Percentiles rank a stretch among this genome's conserved stretches.
Conservation (phyloP, 169 alveolate genomes). For the Plasmodium knowlesi region DNA sequence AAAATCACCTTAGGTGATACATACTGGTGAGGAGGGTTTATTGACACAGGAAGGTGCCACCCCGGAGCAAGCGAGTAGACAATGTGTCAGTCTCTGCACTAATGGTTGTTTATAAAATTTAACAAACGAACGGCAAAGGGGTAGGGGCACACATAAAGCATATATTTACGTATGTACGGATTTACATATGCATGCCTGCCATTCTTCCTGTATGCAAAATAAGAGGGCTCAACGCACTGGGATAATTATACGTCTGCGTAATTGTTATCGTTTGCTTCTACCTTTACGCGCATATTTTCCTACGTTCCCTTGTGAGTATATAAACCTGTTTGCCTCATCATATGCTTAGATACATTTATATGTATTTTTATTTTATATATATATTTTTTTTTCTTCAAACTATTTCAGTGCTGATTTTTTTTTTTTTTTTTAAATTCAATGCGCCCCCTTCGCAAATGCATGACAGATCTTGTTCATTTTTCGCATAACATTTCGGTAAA, state of each 20-base stretch:
- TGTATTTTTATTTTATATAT: neutral
- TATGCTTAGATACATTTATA: neutral
- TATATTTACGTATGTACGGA: neutral
- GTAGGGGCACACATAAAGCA: neutral
- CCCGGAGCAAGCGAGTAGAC: neutral
- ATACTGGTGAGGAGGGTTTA: neutral
- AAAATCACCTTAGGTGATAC: neutral
- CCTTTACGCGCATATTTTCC: neutral
- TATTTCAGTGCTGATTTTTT: constrained; percentile 12
- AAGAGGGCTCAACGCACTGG: neutral
- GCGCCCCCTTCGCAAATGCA: neutral
- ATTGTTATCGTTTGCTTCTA: neutral
- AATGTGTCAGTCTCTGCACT: neutral
- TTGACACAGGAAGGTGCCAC: neutral
- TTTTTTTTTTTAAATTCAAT: neutral
- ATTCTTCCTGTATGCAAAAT: neutral
- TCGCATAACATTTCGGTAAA: neutral
- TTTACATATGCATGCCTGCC: neutral
- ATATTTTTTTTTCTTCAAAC: neutral
- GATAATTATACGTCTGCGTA: neutral
- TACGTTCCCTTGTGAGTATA: neutral
- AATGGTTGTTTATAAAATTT: neutral
- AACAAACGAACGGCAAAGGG: neutral
- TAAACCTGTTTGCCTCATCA: neutral
- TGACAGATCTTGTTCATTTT: neutral